A percentile compares a stretch with the other conserved stretches of the same genome.
Conservation (phyloP, 2,329 filamentous ascomycete genomes). For the Paracoccidioides brasiliensis region DNA sequence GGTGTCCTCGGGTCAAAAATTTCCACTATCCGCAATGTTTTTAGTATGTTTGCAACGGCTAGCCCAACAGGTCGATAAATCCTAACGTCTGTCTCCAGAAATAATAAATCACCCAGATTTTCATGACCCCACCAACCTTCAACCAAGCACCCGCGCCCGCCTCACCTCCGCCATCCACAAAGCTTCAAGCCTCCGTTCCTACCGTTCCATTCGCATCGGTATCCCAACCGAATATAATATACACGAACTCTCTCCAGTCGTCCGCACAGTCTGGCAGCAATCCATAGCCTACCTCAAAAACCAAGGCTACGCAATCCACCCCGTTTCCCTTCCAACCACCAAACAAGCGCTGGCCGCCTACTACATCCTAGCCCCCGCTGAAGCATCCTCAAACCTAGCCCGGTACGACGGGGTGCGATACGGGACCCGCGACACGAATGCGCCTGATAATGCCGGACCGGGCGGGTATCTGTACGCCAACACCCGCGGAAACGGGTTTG, state of each 20-base stretch:
- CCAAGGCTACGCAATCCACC: conserved; percentile 57
- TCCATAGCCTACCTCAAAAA: conserved; percentile 47
- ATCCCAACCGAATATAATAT: conserved; percentile 75
- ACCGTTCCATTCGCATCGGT: conserved; percentile 37
- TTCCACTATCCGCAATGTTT: conserved; percentile 40
- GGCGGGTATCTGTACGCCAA: conserved; percentile 56
- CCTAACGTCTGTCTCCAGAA: conserved; percentile 20
- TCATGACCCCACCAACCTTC: conserved; percentile 62
- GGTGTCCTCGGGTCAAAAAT: conserved; percentile 55
- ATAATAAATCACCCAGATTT: conserved; percentile 48
- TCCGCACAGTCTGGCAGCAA: conserved; percentile 56
- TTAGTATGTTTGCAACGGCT: conserved; percentile 21
- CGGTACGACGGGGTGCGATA: conserved; percentile 98
- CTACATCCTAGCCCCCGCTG: conserved; percentile 87
- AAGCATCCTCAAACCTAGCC: conserved; percentile 88
- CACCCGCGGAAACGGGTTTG: conserved; percentile 63
- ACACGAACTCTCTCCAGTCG: conserved; percentile 55
- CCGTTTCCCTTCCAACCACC: conserved; percentile 71
- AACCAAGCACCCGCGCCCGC: conserved; percentile 40
- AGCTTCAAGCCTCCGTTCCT: conserved; percentile 3
- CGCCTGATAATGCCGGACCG: conserved; percentile 37
- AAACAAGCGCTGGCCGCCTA: conserved; percentile 80
- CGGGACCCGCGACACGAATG: conserved; percentile 44
- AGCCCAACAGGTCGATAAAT: not conserved
- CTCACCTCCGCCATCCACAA: conserved; percentile 20